Percentiles rank a stretch among this genome's conserved stretches.
These are phyloP conservation scores for Penicillium riverlandense DNA, from an alignment of 495 filamentous ascomycete genomes.

Conservation along the genomic window DNA sequence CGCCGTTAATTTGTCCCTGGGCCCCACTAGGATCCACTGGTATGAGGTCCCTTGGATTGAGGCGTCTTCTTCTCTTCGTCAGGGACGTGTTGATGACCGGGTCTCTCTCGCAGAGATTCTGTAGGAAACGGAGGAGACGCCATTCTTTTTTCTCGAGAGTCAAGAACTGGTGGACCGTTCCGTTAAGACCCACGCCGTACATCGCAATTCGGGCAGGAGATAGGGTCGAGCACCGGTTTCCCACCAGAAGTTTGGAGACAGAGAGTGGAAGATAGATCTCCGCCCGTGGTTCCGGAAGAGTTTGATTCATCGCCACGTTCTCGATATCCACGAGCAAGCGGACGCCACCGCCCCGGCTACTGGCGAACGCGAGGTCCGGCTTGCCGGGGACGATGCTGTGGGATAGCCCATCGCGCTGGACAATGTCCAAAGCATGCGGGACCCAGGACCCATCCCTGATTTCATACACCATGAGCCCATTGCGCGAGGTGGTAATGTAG, in stretches of 20 bases:
- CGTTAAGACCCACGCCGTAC: slow-evolving; percentile 60
- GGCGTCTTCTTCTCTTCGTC: slow-evolving; percentile 15
- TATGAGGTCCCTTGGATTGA: slow-evolving; percentile 10
- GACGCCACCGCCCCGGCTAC: slow-evolving; percentile 26
- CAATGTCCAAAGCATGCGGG: slow-evolving; percentile 25
- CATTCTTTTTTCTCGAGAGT: slow-evolving; percentile 46
- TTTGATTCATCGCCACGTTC: slow-evolving; percentile 15
- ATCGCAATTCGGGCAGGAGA: slow-evolving; percentile 9
- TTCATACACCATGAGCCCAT: slow-evolving; percentile 33
- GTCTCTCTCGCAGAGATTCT: slow-evolving; percentile 47
- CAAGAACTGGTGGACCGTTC: slow-evolving; percentile 56
- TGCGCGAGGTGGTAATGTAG: slow-evolving; percentile 35
- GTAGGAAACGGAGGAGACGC: slow-evolving; percentile 55
- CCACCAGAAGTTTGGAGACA: slow-evolving; percentile 18
- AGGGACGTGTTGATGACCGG: slow-evolving; percentile 31
- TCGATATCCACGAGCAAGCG: slow-evolving; percentile 18
- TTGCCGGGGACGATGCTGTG: slow-evolving; percentile 20
- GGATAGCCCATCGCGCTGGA: slow-evolving; percentile 30
- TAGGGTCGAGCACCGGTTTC: slow-evolving; percentile 7
- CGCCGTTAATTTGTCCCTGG: slow-evolving; percentile 61
- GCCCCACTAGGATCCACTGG: slow-evolving; percentile 17
- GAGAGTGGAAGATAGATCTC: slow-evolving; percentile 29
- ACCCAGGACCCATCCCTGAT: slow-evolving; percentile 22
- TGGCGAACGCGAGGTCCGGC: slow-evolving; percentile 1
- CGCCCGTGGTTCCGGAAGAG: slow-evolving; percentile 16